phyloP scores from a whole-genome alignment of 345 rosid genomes.

The Dovyalis caffra region DNA sequence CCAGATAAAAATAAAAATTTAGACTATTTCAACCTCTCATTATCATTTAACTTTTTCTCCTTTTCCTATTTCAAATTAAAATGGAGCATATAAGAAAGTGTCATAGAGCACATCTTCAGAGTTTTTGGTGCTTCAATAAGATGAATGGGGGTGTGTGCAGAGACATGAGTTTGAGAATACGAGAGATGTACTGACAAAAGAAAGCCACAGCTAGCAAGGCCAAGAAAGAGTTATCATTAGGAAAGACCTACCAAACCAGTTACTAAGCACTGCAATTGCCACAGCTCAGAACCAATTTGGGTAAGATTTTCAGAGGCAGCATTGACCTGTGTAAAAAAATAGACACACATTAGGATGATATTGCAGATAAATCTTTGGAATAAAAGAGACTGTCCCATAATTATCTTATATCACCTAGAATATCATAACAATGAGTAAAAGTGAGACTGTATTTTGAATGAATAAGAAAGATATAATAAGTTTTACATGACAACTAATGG shows the following conservation, averaged over 20 bases:
- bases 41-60: not conserved
- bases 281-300: slow-evolving; percentile 59
- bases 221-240: not conserved
- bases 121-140: not conserved
- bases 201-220: not conserved
- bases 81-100: not conserved
- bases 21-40: not conserved
- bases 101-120: not conserved
- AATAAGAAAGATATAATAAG: not conserved
- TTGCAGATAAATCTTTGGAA: not conserved
- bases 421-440: not conserved
- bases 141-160: not conserved
- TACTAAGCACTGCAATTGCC: slow-evolving; percentile 56
- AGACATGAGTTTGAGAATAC: not conserved
- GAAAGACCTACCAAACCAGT: slow-evolving; percentile 61
- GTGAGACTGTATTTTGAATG: not conserved
- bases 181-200: not conserved
- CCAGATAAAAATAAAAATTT: not conserved
- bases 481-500: not conserved
- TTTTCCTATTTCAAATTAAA: not conserved
- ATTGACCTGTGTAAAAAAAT: slow-evolving; percentile 53
- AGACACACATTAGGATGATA: slow-evolving; percentile 1
- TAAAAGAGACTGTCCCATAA: not conserved
- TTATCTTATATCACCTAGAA: not conserved
- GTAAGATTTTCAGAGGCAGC: slow-evolving; percentile 56